phyloP scores from a whole-genome alignment of 23 red algal species.

The Chondrus crispus region DNA sequence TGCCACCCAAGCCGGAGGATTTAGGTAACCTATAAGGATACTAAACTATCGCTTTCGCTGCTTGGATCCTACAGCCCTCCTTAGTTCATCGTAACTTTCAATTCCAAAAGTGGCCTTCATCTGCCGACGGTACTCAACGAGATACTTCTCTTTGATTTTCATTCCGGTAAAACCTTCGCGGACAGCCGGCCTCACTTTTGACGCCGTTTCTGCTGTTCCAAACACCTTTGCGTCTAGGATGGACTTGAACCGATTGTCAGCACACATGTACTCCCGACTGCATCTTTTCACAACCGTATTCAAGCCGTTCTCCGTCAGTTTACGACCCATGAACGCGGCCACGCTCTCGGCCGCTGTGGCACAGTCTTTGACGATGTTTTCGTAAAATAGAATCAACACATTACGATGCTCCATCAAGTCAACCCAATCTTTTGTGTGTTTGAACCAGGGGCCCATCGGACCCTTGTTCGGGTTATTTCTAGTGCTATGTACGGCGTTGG shows the following conservation, averaged over 20 bases:
- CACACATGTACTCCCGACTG: neutral
- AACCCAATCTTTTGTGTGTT: neutral
- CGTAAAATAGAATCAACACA: constrained; percentile 26
- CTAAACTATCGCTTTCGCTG: no score
- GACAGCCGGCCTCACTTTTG: neutral
- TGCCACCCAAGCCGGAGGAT: no score
- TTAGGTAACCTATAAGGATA: no score
- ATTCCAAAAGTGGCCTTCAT: neutral
- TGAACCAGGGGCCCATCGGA: neutral
- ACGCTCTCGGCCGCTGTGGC: neutral
- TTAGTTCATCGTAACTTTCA: neutral
- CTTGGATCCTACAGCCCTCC: neutral
- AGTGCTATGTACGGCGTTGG: neutral
- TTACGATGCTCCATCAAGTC: neutral
- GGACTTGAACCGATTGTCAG: neutral
- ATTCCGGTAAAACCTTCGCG: neutral
- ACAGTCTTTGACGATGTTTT: constrained; percentile 18
- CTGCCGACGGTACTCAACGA: neutral
- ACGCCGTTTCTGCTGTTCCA: neutral
- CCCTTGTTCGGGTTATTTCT: neutral
- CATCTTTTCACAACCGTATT: neutral
- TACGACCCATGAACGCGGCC: neutral
- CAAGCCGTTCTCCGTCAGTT: neutral
- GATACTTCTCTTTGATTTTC: neutral
- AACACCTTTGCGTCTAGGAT: neutral